Evolutionary conservation across 352 stramenopile genomes (phyloP).

Genomic region (Phytophthora litchii): DNA sequence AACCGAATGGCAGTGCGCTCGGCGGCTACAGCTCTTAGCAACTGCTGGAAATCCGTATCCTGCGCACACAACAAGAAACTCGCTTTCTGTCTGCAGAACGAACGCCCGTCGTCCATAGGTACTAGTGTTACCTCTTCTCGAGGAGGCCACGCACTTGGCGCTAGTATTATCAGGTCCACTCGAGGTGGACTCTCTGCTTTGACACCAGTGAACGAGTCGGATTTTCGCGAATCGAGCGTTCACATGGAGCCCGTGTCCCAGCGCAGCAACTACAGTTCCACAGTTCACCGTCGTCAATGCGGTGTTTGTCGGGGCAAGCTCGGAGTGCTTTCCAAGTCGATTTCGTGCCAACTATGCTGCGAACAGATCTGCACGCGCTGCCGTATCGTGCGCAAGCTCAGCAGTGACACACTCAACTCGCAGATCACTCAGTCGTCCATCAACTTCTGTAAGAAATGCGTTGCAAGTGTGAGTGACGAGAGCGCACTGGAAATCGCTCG

Average conservation of each 20-base stretch:
- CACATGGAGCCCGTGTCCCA: slow-evolving; percentile 28
- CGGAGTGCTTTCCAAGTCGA: slow-evolving; percentile 36
- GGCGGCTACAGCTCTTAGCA: slow-evolving; percentile 52
- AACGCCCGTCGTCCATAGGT: slow-evolving; percentile 29
- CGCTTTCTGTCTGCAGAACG: slow-evolving; percentile 54
- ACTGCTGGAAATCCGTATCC: slow-evolving; percentile 63
- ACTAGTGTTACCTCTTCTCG: slow-evolving; percentile 14
- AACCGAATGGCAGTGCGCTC: slow-evolving; percentile 50
- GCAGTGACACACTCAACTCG: slow-evolving; percentile 45
- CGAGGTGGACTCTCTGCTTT: slow-evolving; percentile 30
- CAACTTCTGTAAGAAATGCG: slow-evolving; percentile 72
- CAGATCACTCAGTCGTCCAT: slow-evolving; percentile 52
- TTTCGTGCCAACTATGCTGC: slow-evolving; percentile 51
- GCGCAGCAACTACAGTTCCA: slow-evolving; percentile 33
- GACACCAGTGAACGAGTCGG: slow-evolving; percentile 33
- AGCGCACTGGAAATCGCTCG: slow-evolving; percentile 65
- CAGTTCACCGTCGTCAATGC: slow-evolving; percentile 29
- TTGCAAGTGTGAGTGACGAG: slow-evolving; percentile 55
- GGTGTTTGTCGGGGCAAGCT: slow-evolving; percentile 41
- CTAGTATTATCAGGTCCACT: slow-evolving; percentile 21
- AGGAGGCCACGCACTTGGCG: slow-evolving; percentile 5
- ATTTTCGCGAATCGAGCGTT: slow-evolving; percentile 22
- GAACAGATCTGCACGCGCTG: slow-evolving; percentile 51
- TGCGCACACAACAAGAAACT: slow-evolving; percentile 81
- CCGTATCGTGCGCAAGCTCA: slow-evolving; percentile 51